Base-by-base conservation (phyloP, 768 basidiomycete genomes). In the Amanita phalloides region DNA sequence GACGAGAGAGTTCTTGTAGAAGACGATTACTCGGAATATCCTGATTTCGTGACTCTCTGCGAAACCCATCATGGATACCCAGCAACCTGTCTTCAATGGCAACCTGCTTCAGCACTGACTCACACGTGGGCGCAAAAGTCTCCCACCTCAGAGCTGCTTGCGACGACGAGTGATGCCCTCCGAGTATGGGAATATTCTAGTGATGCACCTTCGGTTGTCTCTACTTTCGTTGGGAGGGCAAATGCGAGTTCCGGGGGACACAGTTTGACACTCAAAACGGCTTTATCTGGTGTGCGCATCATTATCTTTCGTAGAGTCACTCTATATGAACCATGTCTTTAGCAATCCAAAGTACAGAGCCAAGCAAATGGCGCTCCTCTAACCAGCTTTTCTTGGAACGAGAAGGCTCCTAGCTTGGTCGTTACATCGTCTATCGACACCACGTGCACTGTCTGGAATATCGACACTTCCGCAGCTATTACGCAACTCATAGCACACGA, bases 351-450 rank as follows among this genome's bases (percentile, higher is more conserved):
- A 74, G 82, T 90, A 6, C 91, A 94, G 60, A 84, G 76, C 58
- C 82, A 86, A 61, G 79, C 79, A 44, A 82, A 81, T 28, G 86
- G 86, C 3, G 93, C 96, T 3, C 96, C 96, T 1, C 69, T 98
- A 56, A 99, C 96, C 10, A 91, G 86, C 64, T 96, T 99, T 68
- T 93, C 93, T 0, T 99, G 96, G 96, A 97, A 96, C 63, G 84
- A 92, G 60, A 87, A 93, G 61, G 76, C 86, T 0, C 92, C 95
- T 1, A 84, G 82, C 55, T 80, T 90, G 46, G 84, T 98, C 59
- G 95, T 98, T 35, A 99, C 96, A 5, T 94, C 95, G 21, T 96
- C 93, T 6, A 95, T 98, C 60, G 96, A 99, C 64, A 99, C 96
- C 47, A 96, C 94, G 11, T 98, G 95, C 65, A 98, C 96, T 1